Percentiles rank a stretch among this genome's conserved stretches.
These are phyloP conservation scores for Choiromyces venosus DNA, from an alignment of 495 filamentous ascomycete genomes.

Conservation along the genomic window DNA sequence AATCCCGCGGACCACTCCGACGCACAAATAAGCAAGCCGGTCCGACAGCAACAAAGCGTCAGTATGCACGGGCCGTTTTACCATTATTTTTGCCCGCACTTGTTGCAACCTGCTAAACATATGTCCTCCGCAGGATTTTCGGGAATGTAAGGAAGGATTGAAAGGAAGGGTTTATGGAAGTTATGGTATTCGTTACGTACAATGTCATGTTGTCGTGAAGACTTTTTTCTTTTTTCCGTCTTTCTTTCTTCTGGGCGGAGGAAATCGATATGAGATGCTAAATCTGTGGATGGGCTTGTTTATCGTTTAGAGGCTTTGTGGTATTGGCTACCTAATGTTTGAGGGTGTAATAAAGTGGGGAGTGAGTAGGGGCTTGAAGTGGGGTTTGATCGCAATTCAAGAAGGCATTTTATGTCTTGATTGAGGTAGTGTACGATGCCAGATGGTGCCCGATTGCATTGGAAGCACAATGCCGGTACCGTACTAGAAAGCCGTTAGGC, in stretches of 20 bases:
- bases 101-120: neutral
- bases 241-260: neutral
- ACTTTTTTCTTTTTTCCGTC: neutral
- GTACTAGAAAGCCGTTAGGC: neutral
- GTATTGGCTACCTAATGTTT: neutral
- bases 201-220: neutral
- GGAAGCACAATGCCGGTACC: neutral
- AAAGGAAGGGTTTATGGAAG: neutral
- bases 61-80: neutral
- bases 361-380: neutral
- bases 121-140: neutral
- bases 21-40: neutral
- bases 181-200: neutral
- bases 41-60: neutral
- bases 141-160: neutral
- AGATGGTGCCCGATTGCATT: no score
- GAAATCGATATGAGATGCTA: neutral
- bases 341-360: neutral
- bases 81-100: neutral
- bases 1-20: neutral
- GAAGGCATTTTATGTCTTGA: neutral
- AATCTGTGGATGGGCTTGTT: neutral
- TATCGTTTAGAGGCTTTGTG: neutral
- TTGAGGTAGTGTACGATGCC: no score
- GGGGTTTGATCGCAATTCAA: neutral